Conservation (phyloP, 2,329 filamentous ascomycete genomes). For the Helotiales sp. region DNA sequence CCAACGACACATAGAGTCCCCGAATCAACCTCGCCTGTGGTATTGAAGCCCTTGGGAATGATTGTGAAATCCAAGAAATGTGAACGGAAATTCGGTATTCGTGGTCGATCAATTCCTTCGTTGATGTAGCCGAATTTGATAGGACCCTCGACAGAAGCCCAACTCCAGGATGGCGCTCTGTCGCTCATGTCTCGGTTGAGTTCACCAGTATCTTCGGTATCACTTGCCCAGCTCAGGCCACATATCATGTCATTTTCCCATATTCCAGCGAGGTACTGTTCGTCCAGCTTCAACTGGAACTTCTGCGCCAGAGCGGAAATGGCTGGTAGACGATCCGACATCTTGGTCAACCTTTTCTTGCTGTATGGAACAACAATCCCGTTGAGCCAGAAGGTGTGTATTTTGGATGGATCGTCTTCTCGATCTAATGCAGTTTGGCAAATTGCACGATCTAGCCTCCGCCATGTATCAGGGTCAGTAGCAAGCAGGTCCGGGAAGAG, state of each 20-base stretch:
- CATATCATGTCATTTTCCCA: not conserved
- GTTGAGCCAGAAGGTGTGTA: not conserved
- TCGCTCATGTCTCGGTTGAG: not conserved
- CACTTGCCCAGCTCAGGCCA: not conserved
- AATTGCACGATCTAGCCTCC: no score
- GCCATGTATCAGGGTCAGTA: not conserved
- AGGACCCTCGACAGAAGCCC: not conserved
- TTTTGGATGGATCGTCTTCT: no score
- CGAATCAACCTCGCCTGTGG: no score
- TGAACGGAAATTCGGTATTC: no score
- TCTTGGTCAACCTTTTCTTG: not conserved
- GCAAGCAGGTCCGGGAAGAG: not conserved
- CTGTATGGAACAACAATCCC: not conserved
- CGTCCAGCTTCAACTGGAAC: not conserved
- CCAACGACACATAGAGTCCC: no score
- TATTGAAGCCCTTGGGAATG: no score
- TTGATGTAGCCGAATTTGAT: no score
- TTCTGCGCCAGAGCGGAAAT: not conserved
- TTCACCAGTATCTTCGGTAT: no score
- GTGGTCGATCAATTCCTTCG: no score
- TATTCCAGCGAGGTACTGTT: not conserved
- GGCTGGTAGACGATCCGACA: not conserved
- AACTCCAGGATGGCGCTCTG: not conserved
- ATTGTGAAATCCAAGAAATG: no score
- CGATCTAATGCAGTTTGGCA: no score